Conservation (phyloP, 768 basidiomycete genomes). For the Boletus huronensis region DNA sequence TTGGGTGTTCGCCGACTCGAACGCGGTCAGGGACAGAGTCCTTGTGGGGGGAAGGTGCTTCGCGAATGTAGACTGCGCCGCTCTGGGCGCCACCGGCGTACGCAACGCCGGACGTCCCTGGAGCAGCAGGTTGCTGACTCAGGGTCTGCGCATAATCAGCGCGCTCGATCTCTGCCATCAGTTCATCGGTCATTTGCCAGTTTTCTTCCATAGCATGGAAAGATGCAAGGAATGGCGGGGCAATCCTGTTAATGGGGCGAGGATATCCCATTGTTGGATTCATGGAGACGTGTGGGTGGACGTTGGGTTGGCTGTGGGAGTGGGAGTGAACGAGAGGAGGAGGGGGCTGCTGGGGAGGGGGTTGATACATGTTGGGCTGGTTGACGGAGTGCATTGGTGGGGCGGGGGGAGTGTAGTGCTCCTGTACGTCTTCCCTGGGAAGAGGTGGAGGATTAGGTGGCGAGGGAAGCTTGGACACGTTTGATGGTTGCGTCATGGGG, state of each 20-base stretch:
- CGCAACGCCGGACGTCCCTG: constrained; percentile 41
- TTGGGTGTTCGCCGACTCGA: constrained; percentile 48
- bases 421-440: constrained; percentile 20
- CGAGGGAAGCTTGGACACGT: constrained; percentile 33
- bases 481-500: constrained; percentile 32
- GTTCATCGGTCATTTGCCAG: constrained; percentile 67
- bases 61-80: constrained; percentile 33
- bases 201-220: constrained; percentile 53
- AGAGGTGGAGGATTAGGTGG: constrained; percentile 9
- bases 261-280: constrained; percentile 48
- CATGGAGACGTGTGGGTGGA: constrained; percentile 24
- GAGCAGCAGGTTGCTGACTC: constrained; percentile 39
- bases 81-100: constrained; percentile 47
- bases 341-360: constrained; percentile 35
- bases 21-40: constrained; percentile 55
- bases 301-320: constrained; percentile 28
- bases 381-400: constrained; percentile 32
- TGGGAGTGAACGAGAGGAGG: constrained; percentile 36
- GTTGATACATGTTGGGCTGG: constrained; percentile 29
- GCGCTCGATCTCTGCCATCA: constrained; percentile 68
- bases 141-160: constrained; percentile 63
- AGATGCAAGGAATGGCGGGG: constrained; percentile 53
- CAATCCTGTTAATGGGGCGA: constrained; percentile 59
- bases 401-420: constrained; percentile 46
- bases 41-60: constrained; percentile 42